Conservation (phyloP, 2,329 filamentous ascomycete species). For the Lachnellula arida region DNA sequence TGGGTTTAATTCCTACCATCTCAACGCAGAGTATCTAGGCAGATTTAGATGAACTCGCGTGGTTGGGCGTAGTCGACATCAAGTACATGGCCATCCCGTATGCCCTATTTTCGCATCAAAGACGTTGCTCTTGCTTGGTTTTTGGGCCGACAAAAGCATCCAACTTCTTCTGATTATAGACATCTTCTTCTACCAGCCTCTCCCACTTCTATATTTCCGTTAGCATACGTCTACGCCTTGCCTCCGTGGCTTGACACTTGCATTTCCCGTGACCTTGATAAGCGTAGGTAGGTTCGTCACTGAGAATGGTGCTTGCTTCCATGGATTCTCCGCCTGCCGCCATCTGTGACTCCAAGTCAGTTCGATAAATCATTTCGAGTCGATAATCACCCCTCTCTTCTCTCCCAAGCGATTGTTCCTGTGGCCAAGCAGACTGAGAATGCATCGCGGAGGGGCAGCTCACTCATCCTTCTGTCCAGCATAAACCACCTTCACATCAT, state of each 20-base stretch:
- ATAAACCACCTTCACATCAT: constrained; percentile 18
- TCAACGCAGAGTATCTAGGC: too few relatives aligned
- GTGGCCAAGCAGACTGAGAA: background rate
- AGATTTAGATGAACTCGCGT: too few relatives aligned
- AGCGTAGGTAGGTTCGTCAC: constrained; percentile 26
- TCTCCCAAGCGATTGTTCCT: background rate
- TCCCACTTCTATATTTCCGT: constrained; percentile 19
- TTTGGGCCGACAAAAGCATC: constrained; percentile 14
- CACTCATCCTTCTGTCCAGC: constrained; percentile 25
- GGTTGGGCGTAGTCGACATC: too few relatives aligned
- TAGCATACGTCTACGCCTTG: background rate
- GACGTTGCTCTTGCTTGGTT: background rate
- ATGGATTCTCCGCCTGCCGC: constrained; percentile 22
- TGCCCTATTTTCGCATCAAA: background rate
- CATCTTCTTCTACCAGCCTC: constrained; percentile 24
- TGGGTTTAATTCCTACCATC: too few relatives aligned
- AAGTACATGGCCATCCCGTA: background rate
- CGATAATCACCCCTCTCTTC: background rate
- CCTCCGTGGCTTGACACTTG: background rate
- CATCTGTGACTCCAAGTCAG: constrained; percentile 17
- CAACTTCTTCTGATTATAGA: constrained; percentile 25
- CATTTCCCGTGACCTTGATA: constrained; percentile 20
- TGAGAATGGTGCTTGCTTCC: constrained; percentile 23
- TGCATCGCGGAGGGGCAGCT: constrained; percentile 1
- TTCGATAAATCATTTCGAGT: too few relatives aligned